Evolutionary conservation across 345 rosid genomes (phyloP).

Genomic region (Syzygium grande): DNA sequence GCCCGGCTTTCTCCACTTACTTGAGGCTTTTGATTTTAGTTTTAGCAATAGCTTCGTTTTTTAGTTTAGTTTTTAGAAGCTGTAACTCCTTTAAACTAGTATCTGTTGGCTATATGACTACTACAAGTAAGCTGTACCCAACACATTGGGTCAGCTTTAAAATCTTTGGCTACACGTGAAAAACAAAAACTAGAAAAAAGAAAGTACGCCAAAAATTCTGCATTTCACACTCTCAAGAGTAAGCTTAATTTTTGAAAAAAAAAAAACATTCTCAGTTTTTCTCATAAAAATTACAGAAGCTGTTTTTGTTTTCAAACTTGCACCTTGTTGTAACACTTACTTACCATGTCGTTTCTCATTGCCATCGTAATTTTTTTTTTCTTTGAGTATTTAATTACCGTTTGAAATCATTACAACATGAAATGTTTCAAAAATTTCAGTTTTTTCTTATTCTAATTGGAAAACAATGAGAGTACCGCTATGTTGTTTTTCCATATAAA

Average conservation of each 20-base stretch:
- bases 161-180: background rate
- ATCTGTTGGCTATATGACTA: background rate
- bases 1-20: background rate
- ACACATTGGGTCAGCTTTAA: background rate
- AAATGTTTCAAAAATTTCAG: too few relatives aligned
- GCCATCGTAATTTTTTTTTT: background rate
- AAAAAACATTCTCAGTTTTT: too few relatives aligned
- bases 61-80: background rate
- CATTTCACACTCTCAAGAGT: background rate
- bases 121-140: background rate
- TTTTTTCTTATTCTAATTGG: too few relatives aligned
- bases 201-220: background rate
- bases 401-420: too few relatives aligned
- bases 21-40: background rate
- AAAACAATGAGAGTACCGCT: background rate
- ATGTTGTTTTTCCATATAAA: background rate
- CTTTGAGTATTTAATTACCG: too few relatives aligned
- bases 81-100: background rate
- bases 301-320: background rate
- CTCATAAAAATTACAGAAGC: background rate
- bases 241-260: background rate
- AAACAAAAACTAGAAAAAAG: background rate
- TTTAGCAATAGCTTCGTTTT: background rate
- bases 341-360: background rate
- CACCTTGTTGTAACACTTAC: background rate